These are phyloP conservation scores for Rhizopus delemar DNA, from an alignment of 371 early-diverging fungal species.

Conservation along the genomic window DNA sequence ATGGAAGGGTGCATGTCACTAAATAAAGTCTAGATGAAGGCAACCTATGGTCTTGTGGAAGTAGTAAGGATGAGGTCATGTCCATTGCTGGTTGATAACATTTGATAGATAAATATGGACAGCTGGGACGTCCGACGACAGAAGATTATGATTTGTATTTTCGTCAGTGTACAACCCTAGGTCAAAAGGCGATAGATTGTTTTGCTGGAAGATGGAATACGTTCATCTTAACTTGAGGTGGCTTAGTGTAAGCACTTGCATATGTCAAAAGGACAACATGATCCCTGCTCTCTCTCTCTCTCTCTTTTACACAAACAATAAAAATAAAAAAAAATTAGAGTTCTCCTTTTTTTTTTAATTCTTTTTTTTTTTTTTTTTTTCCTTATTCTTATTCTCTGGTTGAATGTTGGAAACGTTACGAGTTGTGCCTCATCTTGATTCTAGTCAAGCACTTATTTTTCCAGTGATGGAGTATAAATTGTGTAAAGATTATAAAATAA, in stretches of 20 bases:
- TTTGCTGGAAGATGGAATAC: slow-evolving; percentile 39
- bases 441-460: slow-evolving; percentile 68
- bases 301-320: not conserved
- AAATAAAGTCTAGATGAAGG: slow-evolving; percentile 26
- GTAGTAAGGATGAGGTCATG: slow-evolving; percentile 23
- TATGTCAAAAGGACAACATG: not conserved
- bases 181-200: slow-evolving; percentile 26
- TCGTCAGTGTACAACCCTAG: slow-evolving; percentile 19
- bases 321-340: no score
- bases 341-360: not conserved
- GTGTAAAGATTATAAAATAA: slow-evolving; percentile 56
- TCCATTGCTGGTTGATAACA: not conserved
- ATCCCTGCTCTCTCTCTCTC: not conserved
- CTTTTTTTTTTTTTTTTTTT: not conserved
- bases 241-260: not conserved
- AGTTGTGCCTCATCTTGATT: slow-evolving; percentile 68
- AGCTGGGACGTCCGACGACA: slow-evolving; percentile 22
- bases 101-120: slow-evolving; percentile 35
- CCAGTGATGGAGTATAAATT: slow-evolving; percentile 74
- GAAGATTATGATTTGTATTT: slow-evolving; percentile 18
- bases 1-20: not conserved
- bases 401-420: slow-evolving; percentile 47
- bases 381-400: not conserved
- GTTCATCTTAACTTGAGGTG: slow-evolving; percentile 21
- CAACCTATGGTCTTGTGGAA: slow-evolving; percentile 42